Percentiles rank a stretch among this genome's conserved stretches.
phyloP scores from a whole-genome alignment of 768 basidiomycete genomes.

The Lactifluus subvellereus region DNA sequence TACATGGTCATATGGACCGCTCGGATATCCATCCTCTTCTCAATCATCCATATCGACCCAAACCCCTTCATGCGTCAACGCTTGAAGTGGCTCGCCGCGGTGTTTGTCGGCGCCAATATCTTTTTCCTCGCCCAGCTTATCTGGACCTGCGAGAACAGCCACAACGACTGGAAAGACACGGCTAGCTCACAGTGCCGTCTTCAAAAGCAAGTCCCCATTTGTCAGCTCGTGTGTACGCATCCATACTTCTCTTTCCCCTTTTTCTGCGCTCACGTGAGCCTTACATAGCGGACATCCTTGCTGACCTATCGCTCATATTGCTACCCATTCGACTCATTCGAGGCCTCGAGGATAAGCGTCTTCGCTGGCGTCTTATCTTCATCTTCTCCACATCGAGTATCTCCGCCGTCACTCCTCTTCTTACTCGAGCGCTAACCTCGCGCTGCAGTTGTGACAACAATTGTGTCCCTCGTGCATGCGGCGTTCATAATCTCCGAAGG shows the following conservation, averaged over 20 bases:
- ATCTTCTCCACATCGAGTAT: slow-evolving; percentile 52
- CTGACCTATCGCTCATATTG: slow-evolving; percentile 41
- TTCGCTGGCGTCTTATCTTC: slow-evolving; percentile 40
- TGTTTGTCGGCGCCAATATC: slow-evolving; percentile 32
- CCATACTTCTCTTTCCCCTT: background rate
- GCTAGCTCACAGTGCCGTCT: slow-evolving; percentile 39
- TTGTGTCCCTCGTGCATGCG: slow-evolving; percentile 31
- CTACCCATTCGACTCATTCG: slow-evolving; percentile 43
- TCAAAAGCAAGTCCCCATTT: slow-evolving; percentile 43
- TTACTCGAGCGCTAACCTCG: background rate
- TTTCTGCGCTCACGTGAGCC: background rate
- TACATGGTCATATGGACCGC: slow-evolving; percentile 31
- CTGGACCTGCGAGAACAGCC: slow-evolving; percentile 39
- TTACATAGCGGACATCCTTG: slow-evolving; percentile 40
- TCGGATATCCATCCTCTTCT: slow-evolving; percentile 47
- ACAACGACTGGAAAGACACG: slow-evolving; percentile 36
- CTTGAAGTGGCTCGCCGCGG: slow-evolving; percentile 22
- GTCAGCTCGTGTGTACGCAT: slow-evolving; percentile 46
- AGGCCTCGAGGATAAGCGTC: slow-evolving; percentile 36
- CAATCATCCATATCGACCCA: slow-evolving; percentile 48
- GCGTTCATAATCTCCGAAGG: slow-evolving; percentile 27
- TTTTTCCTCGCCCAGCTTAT: slow-evolving; percentile 42
- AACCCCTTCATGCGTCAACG: slow-evolving; percentile 23
- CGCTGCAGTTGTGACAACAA: slow-evolving; percentile 25
- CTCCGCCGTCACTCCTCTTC: background rate